Percentiles rank a stretch among this genome's conserved stretches.
phyloP scores from a whole-genome alignment of 306 rosid species.

The Dalbergia cochinchinensis region DNA sequence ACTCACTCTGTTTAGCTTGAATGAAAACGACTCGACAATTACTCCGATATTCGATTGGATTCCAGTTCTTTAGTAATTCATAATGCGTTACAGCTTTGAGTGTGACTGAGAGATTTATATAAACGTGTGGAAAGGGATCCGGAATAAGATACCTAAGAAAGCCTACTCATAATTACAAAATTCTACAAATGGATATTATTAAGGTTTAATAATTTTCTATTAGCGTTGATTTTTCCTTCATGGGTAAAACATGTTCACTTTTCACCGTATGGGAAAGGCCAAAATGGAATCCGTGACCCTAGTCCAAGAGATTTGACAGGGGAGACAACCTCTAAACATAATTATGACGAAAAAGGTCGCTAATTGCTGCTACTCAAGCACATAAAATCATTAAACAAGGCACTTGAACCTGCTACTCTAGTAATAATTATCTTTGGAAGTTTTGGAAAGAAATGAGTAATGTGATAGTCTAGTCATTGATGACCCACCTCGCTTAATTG shows the following conservation, averaged over 20 bases:
- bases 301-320: constrained; percentile 11
- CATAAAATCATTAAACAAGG: constrained; percentile 42
- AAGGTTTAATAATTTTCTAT: constrained; percentile 25
- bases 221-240: constrained; percentile 4
- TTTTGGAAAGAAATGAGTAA: constrained; percentile 38
- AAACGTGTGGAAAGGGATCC: constrained; percentile 16
- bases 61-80: constrained; percentile 16
- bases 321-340: constrained; percentile 37
- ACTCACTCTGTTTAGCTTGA: constrained; percentile 27
- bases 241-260: constrained; percentile 31
- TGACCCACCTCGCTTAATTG: constrained; percentile 43
- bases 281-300: constrained; percentile 15
- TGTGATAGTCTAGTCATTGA: constrained; percentile 43
- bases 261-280: constrained; percentile 28
- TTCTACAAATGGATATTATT: constrained; percentile 25
- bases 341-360: constrained; percentile 40
- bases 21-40: constrained; percentile 43
- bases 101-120: background rate
- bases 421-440: constrained; percentile 33
- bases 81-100: constrained; percentile 38
- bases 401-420: constrained; percentile 33
- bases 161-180: background rate
- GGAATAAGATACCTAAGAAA: background rate
- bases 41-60: constrained; percentile 24
- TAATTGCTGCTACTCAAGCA: constrained; percentile 37